Evolutionary conservation across 2,329 filamentous ascomycete species (phyloP).

Genomic region (Fusarium annulatum): DNA sequence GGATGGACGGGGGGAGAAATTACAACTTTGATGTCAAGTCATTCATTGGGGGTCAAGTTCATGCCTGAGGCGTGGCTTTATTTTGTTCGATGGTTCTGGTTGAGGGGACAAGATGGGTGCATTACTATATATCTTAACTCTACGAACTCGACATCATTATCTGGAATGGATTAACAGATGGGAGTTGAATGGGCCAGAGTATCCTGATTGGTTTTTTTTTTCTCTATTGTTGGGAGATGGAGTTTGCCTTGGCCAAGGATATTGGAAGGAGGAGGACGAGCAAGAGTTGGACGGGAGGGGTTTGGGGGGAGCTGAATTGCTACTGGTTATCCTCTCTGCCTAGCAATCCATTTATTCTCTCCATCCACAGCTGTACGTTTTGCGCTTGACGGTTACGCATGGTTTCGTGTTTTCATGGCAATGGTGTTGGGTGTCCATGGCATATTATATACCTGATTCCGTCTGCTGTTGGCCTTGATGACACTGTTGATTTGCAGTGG

Average conservation of each 20-base stretch:
- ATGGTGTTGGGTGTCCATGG: slow-evolving; percentile 49
- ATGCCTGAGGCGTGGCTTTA: background rate
- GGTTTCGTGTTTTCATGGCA: slow-evolving; percentile 49
- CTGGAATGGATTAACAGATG: slow-evolving; percentile 36
- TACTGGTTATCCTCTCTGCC: slow-evolving; percentile 31
- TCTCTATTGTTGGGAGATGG: slow-evolving; percentile 24
- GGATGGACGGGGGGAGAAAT: background rate
- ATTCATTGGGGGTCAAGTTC: slow-evolving; percentile 5
- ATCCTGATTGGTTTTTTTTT: slow-evolving; percentile 35
- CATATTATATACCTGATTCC: slow-evolving; percentile 49
- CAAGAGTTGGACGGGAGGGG: slow-evolving; percentile 10
- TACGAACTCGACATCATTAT: slow-evolving; percentile 30
- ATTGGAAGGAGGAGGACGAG: slow-evolving; percentile 10
- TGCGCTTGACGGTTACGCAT: slow-evolving; percentile 25
- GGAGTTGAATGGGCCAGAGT: slow-evolving; percentile 30
- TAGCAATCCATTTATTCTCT: slow-evolving; percentile 42
- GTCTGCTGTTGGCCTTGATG: slow-evolving; percentile 26
- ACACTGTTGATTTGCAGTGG: background rate
- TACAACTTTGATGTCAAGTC: slow-evolving; percentile 4
- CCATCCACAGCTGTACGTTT: slow-evolving; percentile 35
- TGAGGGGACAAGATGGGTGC: slow-evolving; percentile 18
- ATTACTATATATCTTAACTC: slow-evolving; percentile 31
- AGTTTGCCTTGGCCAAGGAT: slow-evolving; percentile 23
- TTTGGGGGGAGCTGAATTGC: slow-evolving; percentile 31
- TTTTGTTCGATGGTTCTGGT: slow-evolving; percentile 27